Evolutionary conservation across 129 eudicot genomes (phyloP).

Genomic region (Centella asiatica): DNA sequence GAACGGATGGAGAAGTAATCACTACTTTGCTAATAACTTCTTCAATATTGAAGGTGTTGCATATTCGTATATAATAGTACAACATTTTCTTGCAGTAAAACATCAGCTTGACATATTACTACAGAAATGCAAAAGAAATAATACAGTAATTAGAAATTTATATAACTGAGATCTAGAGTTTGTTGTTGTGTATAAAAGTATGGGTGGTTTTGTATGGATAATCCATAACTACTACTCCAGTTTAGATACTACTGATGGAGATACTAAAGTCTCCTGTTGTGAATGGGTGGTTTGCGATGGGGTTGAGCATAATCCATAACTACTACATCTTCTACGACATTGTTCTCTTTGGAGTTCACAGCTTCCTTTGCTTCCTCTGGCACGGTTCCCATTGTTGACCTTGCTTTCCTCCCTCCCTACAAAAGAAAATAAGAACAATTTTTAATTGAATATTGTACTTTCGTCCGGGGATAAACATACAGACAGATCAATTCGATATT

Average conservation of each 20-base stretch:
- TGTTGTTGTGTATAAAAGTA: slow-evolving; percentile 51
- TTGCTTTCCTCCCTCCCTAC: slow-evolving; percentile 48
- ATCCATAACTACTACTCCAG: too few species aligned
- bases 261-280: slow-evolving; percentile 51
- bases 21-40: neutral
- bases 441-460: too few species aligned
- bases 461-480: too few species aligned
- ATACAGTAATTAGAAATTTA: neutral
- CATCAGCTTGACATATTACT: neutral
- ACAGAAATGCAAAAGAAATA: neutral
- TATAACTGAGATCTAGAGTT: slow-evolving; percentile 25
- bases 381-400: slow-evolving; percentile 43
- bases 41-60: neutral
- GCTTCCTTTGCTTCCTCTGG: slow-evolving; percentile 34
- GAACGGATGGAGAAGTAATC: neutral
- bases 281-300: slow-evolving; percentile 89
- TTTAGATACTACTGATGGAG: too few species aligned
- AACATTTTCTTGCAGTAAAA: neutral
- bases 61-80: neutral
- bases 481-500: too few species aligned
- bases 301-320: slow-evolving; percentile 91
- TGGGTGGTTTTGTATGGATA: too few species aligned
- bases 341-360: slow-evolving; percentile 23
- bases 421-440: neutral
- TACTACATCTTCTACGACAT: slow-evolving; percentile 45